Percentiles rank a stretch among this genome's conserved stretches.
These are phyloP conservation scores for Exophiala alcalophila DNA, from an alignment of 2,329 filamentous ascomycete genomes.

Conservation along the genomic window DNA sequence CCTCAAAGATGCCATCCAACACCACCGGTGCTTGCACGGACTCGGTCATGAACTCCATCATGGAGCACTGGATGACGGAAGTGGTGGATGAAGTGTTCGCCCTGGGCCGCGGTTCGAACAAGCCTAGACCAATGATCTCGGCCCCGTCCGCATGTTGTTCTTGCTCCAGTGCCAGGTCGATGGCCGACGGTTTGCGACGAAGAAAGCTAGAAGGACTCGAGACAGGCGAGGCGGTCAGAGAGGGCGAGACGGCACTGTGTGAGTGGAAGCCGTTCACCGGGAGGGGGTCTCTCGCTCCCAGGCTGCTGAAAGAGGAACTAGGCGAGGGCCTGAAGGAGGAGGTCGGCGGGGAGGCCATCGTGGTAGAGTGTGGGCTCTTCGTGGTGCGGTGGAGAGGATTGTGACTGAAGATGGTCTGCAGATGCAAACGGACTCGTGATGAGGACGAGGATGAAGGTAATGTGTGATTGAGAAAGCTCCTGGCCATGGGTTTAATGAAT, in stretches of 20 bases:
- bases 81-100: slow-evolving; percentile 26
- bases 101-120: slow-evolving; percentile 45
- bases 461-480: slow-evolving; percentile 18
- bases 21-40: slow-evolving; percentile 33
- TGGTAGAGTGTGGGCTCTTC: slow-evolving; percentile 11
- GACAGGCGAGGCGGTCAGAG: slow-evolving; percentile 2
- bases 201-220: slow-evolving; percentile 33
- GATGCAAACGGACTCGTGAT: slow-evolving; percentile 21
- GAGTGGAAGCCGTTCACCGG: slow-evolving; percentile 34
- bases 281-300: slow-evolving; percentile 29
- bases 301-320: slow-evolving; percentile 34
- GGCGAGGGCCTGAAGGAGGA: slow-evolving; percentile 31
- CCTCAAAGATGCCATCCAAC: slow-evolving; percentile 48
- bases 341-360: slow-evolving; percentile 13
- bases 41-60: slow-evolving; percentile 24
- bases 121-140: slow-evolving; percentile 41
- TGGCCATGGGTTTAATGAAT: slow-evolving; percentile 20
- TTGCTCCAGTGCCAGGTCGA: slow-evolving; percentile 44
- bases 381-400: slow-evolving; percentile 15
- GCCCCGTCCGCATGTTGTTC: slow-evolving; percentile 41
- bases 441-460: slow-evolving; percentile 22
- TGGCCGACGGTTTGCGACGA: slow-evolving; percentile 43
- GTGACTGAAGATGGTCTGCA: slow-evolving; percentile 26
- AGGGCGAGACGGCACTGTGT: slow-evolving; percentile 17
- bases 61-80: slow-evolving; percentile 18